Evolutionary conservation across 2,329 filamentous ascomycete species (phyloP).

Genomic region (Saccharata proteae): DNA sequence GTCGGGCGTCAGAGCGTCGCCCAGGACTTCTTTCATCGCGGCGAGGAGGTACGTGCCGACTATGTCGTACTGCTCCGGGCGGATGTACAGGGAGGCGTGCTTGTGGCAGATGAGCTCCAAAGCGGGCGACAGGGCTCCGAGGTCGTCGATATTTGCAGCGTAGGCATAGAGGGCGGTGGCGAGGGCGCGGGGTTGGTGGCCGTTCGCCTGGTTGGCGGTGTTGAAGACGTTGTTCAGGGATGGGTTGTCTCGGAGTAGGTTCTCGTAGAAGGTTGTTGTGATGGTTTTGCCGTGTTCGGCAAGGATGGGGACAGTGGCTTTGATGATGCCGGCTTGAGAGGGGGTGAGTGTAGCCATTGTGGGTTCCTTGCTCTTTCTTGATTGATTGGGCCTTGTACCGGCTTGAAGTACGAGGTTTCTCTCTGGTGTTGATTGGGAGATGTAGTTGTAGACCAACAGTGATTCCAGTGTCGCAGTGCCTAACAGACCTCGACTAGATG

Average conservation of each 20-base stretch:
- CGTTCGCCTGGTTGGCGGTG: slow-evolving; percentile 53
- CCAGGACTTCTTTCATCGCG: slow-evolving; percentile 56
- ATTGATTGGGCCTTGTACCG: too few relatives aligned
- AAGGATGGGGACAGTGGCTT: slow-evolving; percentile 58
- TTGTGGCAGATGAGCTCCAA: slow-evolving; percentile 64
- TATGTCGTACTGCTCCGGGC: slow-evolving; percentile 56
- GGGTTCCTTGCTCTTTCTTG: not conserved
- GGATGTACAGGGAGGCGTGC: slow-evolving; percentile 58
- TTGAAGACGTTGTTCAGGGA: slow-evolving; percentile 62
- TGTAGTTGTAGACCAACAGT: too few relatives aligned
- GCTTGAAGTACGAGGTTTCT: too few relatives aligned
- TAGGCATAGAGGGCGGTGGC: slow-evolving; percentile 59
- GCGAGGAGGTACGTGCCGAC: slow-evolving; percentile 58
- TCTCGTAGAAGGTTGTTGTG: slow-evolving; percentile 59
- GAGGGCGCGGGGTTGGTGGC: slow-evolving; percentile 57
- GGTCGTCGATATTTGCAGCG: slow-evolving; percentile 58
- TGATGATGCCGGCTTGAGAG: slow-evolving; percentile 52
- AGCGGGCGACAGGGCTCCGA: slow-evolving; percentile 44
- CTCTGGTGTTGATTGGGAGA: too few relatives aligned
- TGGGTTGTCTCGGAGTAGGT: slow-evolving; percentile 53
- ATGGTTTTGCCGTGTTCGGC: slow-evolving; percentile 56
- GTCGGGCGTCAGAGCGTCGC: slow-evolving; percentile 51
- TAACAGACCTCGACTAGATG: too few relatives aligned
- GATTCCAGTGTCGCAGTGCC: too few relatives aligned
- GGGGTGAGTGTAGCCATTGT: slow-evolving; percentile 45